phyloP scores from a whole-genome alignment of 768 basidiomycete genomes.

The Trametes punicea region DNA sequence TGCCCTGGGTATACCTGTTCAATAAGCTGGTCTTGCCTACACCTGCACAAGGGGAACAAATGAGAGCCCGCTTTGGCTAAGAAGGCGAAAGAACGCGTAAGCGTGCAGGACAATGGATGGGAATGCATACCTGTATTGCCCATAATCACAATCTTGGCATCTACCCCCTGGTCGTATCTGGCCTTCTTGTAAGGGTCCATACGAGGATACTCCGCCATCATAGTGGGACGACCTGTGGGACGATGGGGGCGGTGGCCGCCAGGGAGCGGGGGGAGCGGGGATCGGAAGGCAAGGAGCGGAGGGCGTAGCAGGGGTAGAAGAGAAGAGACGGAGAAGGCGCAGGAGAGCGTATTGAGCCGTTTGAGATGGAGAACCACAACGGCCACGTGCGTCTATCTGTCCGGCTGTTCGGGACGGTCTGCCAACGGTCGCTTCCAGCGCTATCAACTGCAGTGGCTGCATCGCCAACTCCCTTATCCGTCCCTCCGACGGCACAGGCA shows the following conservation, averaged over 20 bases:
- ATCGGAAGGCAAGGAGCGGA: slow-evolving; percentile 32
- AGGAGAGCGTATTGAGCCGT: slow-evolving; percentile 16
- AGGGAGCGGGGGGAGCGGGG: slow-evolving; percentile 33
- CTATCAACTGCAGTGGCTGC: neutral
- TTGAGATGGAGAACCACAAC: slow-evolving; percentile 21
- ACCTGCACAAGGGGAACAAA: slow-evolving; percentile 40
- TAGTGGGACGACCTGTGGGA: slow-evolving; percentile 26
- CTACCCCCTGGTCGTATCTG: slow-evolving; percentile 79
- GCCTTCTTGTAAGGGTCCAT: slow-evolving; percentile 66
- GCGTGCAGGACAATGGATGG: neutral
- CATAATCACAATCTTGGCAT: slow-evolving; percentile 96
- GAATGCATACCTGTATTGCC: slow-evolving; percentile 58
- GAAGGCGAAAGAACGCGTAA: neutral
- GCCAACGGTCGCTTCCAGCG: neutral
- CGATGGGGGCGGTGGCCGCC: slow-evolving; percentile 38
- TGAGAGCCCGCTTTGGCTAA: slow-evolving; percentile 33
- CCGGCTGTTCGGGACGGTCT: slow-evolving; percentile 17
- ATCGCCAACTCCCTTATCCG: neutral
- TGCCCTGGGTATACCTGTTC: slow-evolving; percentile 87
- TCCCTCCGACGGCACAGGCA: slow-evolving; percentile 1
- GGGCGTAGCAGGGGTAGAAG: slow-evolving; percentile 31
- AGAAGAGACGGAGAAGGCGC: slow-evolving; percentile 22
- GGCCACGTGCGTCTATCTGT: slow-evolving; percentile 23
- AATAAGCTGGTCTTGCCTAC: slow-evolving; percentile 93
- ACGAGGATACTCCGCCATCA: slow-evolving; percentile 56